These are phyloP conservation scores for Chamaecyparis obtusa DNA, from an alignment of 75 land plant genomes.

Conservation along the genomic window DNA sequence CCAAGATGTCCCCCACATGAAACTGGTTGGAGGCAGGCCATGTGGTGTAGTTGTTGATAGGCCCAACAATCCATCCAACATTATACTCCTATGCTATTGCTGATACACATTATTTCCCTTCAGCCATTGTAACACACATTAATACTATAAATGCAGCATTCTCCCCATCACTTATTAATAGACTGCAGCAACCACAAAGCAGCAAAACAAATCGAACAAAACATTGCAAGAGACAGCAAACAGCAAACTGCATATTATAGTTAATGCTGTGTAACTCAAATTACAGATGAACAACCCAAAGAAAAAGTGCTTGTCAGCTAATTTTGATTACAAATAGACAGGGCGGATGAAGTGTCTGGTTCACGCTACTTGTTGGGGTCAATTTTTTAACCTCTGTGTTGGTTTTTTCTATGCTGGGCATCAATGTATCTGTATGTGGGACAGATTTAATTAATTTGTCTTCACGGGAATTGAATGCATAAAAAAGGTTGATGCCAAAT, in stretches of 20 bases:
- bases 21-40: background rate
- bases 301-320: too few relatives aligned
- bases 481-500: background rate
- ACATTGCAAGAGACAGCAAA: background rate
- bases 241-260: background rate
- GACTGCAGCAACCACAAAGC: background rate
- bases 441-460: background rate
- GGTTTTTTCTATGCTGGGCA: background rate
- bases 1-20: slow-evolving; percentile 1
- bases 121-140: background rate
- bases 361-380: background rate
- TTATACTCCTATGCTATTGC: slow-evolving; percentile 1
- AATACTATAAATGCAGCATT: background rate
- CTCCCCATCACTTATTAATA: background rate
- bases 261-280: background rate
- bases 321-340: background rate
- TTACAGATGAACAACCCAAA: background rate
- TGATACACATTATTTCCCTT: background rate
- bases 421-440: background rate
- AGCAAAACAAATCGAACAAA: background rate
- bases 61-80: slow-evolving; percentile 8
- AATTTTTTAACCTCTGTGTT: background rate
- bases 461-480: background rate
- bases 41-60: background rate
- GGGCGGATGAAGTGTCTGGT: background rate